Evolutionary conservation across 768 basidiomycete genomes (phyloP), one percentile per base, ranked within the genome.

Genomic region (Lactifluus rugatus): DNA sequence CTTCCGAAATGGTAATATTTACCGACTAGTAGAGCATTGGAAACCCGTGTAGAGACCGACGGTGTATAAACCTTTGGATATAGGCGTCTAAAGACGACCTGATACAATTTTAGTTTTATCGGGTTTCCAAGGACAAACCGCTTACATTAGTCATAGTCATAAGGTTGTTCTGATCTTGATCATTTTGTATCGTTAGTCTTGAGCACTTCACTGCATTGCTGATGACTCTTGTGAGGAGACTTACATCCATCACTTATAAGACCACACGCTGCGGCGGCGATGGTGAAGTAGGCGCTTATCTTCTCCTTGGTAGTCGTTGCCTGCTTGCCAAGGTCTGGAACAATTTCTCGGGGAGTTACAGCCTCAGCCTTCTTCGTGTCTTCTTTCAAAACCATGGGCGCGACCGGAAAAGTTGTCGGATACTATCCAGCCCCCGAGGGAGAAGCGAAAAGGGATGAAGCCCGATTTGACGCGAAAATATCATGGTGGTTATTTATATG

Each of bases 1-100:
- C 3, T 19, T 21, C 36, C 54, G n/a, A 11, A 54, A 52, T 32
- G 64, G 32, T 51, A 62, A 34, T 46, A 67, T 73, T 72, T 68
- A 76, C 85, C 87, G 59, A 89, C 77, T 57, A 87, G 78, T 19
- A 88, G 75, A 6, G 87, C 70, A 66, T 89, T 89, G 4, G 81
- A 83, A 2, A 88, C 82, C 32, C 80, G 78, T 3, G 87, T 89
- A 6, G 84, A 84, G 36, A 84, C 76, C 3, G 67, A 60, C 1
- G 81, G 67, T 0, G 82, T 86, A 66, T 88, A 88, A 3, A 73
- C 72, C n/a, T 69, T 73, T 3, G 83, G 81, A 66, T 87, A 86
- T 14, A 88, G 70, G 59, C 72, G 71, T 67, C 78, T 81, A 73
- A 86, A 83, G 11, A 85, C 73, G 17, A 86, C 84, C 82, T 84